A percentile compares a stretch with the other conserved stretches of the same genome.
Evolutionary conservation across 2,329 filamentous ascomycete genomes (phyloP).

Genomic region (Sporothrix luriei): DNA sequence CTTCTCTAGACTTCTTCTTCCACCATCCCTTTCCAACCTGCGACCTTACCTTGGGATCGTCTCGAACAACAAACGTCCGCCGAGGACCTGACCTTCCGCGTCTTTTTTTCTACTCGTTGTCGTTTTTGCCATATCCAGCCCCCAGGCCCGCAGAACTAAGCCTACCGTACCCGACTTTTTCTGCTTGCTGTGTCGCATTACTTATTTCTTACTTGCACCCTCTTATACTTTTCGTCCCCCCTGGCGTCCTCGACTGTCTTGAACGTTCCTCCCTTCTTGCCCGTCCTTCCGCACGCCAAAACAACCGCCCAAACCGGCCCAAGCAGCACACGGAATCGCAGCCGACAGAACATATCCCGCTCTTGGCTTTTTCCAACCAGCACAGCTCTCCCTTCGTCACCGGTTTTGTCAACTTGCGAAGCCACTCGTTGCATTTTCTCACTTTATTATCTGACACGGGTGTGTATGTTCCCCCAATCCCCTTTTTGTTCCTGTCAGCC

Average conservation of each 20-base stretch:
- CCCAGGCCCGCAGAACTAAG: conserved; percentile 17
- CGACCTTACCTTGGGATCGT: not conserved
- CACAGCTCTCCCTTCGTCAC: not conserved
- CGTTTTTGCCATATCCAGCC: conserved; percentile 15
- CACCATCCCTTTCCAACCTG: not conserved
- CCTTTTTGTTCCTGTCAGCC: conserved; percentile 1
- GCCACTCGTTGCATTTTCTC: conserved; percentile 1
- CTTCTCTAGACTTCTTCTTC: not conserved
- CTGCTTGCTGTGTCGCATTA: conserved; percentile 11
- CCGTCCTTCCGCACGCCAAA: not conserved
- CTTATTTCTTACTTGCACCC: not conserved
- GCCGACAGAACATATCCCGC: conserved; percentile 8
- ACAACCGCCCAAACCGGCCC: not conserved
- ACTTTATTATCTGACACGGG: not conserved
- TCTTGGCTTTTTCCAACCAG: not conserved
- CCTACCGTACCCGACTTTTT: conserved; percentile 22
- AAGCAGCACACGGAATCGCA: not conserved
- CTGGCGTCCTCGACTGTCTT: not conserved
- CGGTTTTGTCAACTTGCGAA: not conserved
- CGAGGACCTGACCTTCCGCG: not conserved
- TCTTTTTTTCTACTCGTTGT: conserved; percentile 29
- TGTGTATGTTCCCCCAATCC: not conserved
- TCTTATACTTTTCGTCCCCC: conserved; percentile 21
- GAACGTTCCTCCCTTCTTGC: not conserved
- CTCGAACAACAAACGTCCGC: too few species aligned